phyloP scores from a whole-genome alignment of 2,329 filamentous ascomycete genomes.

The Colletotrichum camelliae region DNA sequence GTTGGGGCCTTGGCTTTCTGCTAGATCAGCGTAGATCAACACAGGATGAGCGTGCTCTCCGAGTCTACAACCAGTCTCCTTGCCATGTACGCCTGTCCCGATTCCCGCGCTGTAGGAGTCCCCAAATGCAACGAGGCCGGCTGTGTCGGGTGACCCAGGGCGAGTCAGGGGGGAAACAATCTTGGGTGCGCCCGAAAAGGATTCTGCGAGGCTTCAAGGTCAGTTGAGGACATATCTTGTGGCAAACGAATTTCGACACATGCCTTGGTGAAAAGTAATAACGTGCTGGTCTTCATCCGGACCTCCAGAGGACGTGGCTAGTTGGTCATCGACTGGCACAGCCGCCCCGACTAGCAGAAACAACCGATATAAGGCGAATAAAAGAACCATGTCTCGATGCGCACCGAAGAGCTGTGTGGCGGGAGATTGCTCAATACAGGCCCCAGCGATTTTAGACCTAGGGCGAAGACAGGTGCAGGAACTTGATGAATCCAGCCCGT shows the following conservation, averaged over 20 bases:
- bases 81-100: slow-evolving; percentile 46
- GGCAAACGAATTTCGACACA: neutral
- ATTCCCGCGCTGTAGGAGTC: slow-evolving; percentile 56
- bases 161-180: neutral
- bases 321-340: neutral
- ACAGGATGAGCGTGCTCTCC: slow-evolving; percentile 46
- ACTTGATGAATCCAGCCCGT: neutral
- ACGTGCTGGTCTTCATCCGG: neutral
- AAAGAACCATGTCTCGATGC: neutral
- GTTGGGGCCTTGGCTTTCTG: slow-evolving; percentile 27
- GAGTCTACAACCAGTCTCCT: slow-evolving; percentile 46
- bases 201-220: neutral
- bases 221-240: neutral
- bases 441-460: neutral
- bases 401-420: neutral
- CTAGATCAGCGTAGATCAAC: slow-evolving; percentile 44
- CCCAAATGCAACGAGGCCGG: slow-evolving; percentile 44
- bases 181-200: neutral
- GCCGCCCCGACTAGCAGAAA: neutral
- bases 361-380: neutral
- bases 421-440: neutral
- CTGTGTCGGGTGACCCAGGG: neutral
- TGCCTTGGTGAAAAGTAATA: neutral
- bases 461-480: neutral
- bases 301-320: neutral